Conservation (phyloP, 1,139 yeast genomes). For the Petasospora rhodanensis region DNA sequence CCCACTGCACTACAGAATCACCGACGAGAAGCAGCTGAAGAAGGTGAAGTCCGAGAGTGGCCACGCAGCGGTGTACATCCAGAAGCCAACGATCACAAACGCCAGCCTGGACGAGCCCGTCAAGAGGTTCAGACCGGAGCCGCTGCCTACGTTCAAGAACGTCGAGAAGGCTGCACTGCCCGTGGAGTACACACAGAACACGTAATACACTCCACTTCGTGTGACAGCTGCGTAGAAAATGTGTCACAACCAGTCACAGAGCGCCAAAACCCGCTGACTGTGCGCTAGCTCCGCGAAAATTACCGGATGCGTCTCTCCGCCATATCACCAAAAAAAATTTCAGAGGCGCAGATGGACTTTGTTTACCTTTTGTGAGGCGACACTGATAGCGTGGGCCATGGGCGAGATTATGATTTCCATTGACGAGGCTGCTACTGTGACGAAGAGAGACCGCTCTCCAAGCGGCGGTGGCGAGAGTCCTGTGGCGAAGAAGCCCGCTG, state of each 20-base stretch:
- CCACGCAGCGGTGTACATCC: slow-evolving; percentile 56
- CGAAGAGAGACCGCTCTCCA: slow-evolving; percentile 21
- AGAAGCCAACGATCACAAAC: slow-evolving; percentile 54
- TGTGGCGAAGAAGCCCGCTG: slow-evolving; percentile 10
- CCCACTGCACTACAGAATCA: slow-evolving; percentile 21
- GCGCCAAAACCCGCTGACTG: slow-evolving; percentile 7
- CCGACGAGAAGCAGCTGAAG: slow-evolving; percentile 29
- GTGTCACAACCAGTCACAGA: slow-evolving; percentile 3
- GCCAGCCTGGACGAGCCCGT: slow-evolving; percentile 31
- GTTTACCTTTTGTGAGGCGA: too few relatives aligned
- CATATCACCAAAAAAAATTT: slow-evolving; percentile 8
- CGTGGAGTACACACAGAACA: slow-evolving; percentile 13
- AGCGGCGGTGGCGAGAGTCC: slow-evolving; percentile 8
- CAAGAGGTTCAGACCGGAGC: slow-evolving; percentile 29
- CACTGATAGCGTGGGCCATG: too few relatives aligned
- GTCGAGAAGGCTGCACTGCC: slow-evolving; percentile 53
- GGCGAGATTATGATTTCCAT: slow-evolving; percentile 1
- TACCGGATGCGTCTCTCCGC: too few relatives aligned
- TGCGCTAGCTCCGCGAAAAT: too few relatives aligned
- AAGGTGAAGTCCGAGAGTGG: slow-evolving; percentile 44
- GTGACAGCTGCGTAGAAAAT: neutral
- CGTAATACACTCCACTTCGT: too few relatives aligned
- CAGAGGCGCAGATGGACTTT: too few relatives aligned
- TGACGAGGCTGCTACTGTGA: neutral
- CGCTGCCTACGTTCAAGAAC: slow-evolving; percentile 54